Evolutionary conservation across 2,329 filamentous ascomycete genomes (phyloP).

Genomic region (Cercospora zeae-maydis): DNA sequence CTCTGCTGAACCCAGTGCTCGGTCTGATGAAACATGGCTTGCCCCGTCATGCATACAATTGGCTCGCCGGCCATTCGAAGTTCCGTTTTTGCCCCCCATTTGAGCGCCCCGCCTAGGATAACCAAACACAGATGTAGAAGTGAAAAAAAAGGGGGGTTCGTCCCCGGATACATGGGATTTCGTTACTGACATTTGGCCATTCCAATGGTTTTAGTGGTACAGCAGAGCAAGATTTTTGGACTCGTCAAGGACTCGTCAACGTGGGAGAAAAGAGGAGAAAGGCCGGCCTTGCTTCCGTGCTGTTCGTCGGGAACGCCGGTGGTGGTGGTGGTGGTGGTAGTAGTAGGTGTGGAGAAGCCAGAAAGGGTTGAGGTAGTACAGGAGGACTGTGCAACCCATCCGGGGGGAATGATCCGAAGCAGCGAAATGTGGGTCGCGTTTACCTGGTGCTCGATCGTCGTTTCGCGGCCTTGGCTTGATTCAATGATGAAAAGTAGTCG

Average conservation of each 20-base stretch:
- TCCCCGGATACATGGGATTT: slow-evolving; percentile 13
- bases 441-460: slow-evolving; percentile 38
- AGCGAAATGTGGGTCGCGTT: neutral
- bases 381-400: neutral
- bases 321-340: neutral
- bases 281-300: slow-evolving; percentile 13
- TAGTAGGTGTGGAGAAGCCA: neutral
- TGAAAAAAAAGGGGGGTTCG: neutral
- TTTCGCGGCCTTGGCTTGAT: slow-evolving; percentile 66
- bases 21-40: slow-evolving; percentile 13
- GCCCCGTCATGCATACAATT: slow-evolving; percentile 11
- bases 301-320: slow-evolving; percentile 15
- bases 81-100: neutral
- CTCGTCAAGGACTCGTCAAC: too few species aligned
- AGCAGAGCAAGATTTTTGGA: slow-evolving; percentile 3
- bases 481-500: slow-evolving; percentile 85
- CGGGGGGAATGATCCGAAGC: slow-evolving; percentile 2
- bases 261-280: neutral
- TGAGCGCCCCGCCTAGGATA: neutral
- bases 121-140: neutral
- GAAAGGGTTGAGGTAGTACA: slow-evolving; percentile 4
- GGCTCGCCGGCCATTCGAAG: slow-evolving; percentile 21
- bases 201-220: slow-evolving; percentile 29
- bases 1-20: neutral
- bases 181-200: slow-evolving; percentile 17